Base-by-base conservation (phyloP, 805 yeast genomes). In the Candida saitoana region DNA sequence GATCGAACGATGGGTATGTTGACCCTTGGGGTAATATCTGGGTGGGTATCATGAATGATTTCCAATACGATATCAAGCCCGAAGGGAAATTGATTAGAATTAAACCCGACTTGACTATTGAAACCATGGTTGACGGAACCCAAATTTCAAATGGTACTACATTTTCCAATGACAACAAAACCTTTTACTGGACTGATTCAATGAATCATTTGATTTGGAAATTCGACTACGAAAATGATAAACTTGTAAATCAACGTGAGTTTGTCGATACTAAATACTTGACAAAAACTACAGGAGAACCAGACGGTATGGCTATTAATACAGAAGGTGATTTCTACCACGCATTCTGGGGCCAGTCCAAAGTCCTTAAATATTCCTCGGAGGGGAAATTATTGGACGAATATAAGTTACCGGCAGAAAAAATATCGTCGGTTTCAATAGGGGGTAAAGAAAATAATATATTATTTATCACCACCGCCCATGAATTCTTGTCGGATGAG, bases 1-100 rank as follows among this genome's bases (percentile, higher is more conserved):
- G 74, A 17, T 83, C 93, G 33, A 89, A 89, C 54, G 97, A 89
- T 57, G 96, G 96, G 0, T 75, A 78, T 36, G 76, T 88, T 32
- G 89, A 87, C 45, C 83, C 86, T 3, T 66, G 77, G 54, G 96
- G 96, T 1, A 73, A 82, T 47, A 74, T 88, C 39, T 83, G 86
- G 76, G 78, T 86, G 38, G 96, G 96, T 1, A 71, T 90, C 16
- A 89, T 89, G 95, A 71, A 71, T 17, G 79, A 79, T 44, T 79
- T 77, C 49, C 63, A 59, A 5, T 36, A 50, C 16, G 41, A 57
- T 7, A 38, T 38, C 12, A 44, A 45, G 12, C 70, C 66, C 12
- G 76, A 76, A 41, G 96, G 96, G 1, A 69, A 45, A 19, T 51
- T 69, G 36, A 68, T 59, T 51, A 51, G 71, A 12, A 54, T 69